Evolutionary conservation across 1,284 basidiomycete species (phyloP), one percentile per base, ranked within the genome.

Genomic region (Phellopilus nigrolimitatus): DNA sequence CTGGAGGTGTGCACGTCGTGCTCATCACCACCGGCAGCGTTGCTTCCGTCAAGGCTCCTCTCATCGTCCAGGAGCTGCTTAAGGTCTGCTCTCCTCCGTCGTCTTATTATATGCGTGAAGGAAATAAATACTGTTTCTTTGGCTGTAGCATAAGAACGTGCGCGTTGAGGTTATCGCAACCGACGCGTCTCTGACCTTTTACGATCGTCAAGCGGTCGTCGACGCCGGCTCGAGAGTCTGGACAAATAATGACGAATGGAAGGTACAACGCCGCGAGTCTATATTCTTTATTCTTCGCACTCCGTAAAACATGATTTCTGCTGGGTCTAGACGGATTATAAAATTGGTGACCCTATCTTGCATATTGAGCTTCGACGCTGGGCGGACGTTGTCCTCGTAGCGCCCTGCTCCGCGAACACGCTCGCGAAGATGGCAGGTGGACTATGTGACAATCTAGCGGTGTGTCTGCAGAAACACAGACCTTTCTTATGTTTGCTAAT

Each of bases 321-420:
- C 51, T 44, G 51, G 17, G 12, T 50, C 3, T 54, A 84, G 82
- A 72, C 64, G 12, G 67, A 65, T 66, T 85, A 78, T 57, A 78
- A 76, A 56, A 79, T 95, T 37, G 91, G 93, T 0, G 91, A 98
- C 62, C 90, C 95, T 0, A 95, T 99, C 52, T 73, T 98, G 36
- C 95, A 99, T 66, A 98, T 99, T 51, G 94, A 98, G 72, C 79
- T 99, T 0, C 78, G 95, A 4, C 78, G 95, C 46, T 99, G 95
- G 95, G 94, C 95, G 19, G 95, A 99, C 63, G 68, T 97, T 22
- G 92, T 98, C 37, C 80, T 99, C 36, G 76, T 99, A 36, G 93
- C 93, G 0, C 97, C 97, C 0, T 95, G 92, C 62, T 94, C 91
- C 0, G 95, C 95, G 8, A 97, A 98, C 66, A 95, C 93, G 1